phyloP scores from a whole-genome alignment of 2,329 filamentous ascomycete genomes.

The Diaporthe aspalathi region DNA sequence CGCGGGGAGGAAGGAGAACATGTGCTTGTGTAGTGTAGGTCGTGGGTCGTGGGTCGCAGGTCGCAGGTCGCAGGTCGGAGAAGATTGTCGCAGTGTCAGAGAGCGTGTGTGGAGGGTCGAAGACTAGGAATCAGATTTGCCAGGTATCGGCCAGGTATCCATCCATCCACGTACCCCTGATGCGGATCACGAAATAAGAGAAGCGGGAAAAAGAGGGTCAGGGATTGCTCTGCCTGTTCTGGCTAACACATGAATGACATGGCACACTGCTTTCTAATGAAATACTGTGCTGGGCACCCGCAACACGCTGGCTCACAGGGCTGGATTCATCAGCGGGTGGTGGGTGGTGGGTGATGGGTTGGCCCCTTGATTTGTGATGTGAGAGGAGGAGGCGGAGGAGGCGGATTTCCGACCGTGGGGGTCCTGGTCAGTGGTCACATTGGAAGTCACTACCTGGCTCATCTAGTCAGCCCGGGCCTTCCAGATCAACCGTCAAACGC shows the following conservation, averaged over 20 bases:
- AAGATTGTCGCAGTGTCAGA: neutral
- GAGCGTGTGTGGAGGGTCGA: neutral
- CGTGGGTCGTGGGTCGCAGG: too few relatives aligned
- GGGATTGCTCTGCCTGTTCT: neutral
- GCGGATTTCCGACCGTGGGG: neutral
- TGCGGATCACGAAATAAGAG: conserved; percentile 2
- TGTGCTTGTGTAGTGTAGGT: too few relatives aligned
- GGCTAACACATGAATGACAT: too few relatives aligned
- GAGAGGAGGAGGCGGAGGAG: conserved; percentile 3
- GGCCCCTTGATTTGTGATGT: conserved; percentile 23
- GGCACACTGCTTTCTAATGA: too few relatives aligned
- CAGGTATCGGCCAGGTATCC: too few relatives aligned
- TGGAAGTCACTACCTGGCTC: too few relatives aligned
- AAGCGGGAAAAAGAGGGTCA: conserved; percentile 3
- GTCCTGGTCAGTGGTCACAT: too few relatives aligned
- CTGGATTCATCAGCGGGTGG: conserved; percentile 17
- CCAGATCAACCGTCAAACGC: conserved; percentile 5
- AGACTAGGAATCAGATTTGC: conserved; percentile 1
- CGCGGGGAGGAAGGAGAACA: neutral
- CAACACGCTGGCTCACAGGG: conserved; percentile 6
- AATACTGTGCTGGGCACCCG: neutral
- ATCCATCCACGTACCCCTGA: conserved; percentile 27
- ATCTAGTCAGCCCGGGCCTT: conserved; percentile 18
- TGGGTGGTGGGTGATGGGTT: neutral
- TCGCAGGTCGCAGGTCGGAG: too few relatives aligned